Base-by-base conservation (phyloP, 495 filamentous ascomycete species). In the Echria macrotheca region DNA sequence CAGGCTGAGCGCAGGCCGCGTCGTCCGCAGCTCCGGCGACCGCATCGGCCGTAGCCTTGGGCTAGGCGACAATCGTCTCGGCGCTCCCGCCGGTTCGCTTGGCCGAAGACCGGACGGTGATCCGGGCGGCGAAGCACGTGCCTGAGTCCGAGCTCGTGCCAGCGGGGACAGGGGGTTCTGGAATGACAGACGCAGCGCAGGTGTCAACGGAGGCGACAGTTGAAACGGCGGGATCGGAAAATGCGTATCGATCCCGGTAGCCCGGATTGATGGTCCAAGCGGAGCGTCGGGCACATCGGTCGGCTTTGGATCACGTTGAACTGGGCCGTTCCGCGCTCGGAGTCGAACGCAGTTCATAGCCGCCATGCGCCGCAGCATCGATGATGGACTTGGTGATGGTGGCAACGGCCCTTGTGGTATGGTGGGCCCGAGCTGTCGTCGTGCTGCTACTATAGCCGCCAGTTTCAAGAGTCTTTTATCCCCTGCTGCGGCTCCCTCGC, bases 381-480 rank as follows among this genome's bases (percentile, higher is more conserved):
- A 59, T 8, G 59, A 56, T 19, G 50, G 54, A 44, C 28, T 54
- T 2, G 53, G 44, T 18, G 44, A 54, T 41, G 48, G 52, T 6
- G 26, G 37, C 37, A 43, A 52, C 1, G 28, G 23, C 5, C 22
- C 26, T 1, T 50, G 49, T 2, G 23, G 5, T 0, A 21, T 24
- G 12, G 26, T 42, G 21, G 45, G 33, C 17, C 21, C 33, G 49
- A 38, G 40, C 4, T 58, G 33, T 26, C 59, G 50, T 17, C 63
- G 46, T 3, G 65, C 52, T 12, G 55, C 44, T 47, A 62, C 54
- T 24, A 62, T 60, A 18, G 58, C 56, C 0, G 61, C 55, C 7
- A 68, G 57, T 36, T 54, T 54, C 15, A 64, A 57, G 14, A 83
- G 75, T 14, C 81, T 71, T 61, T 76, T 83, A 44, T 75, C 73